A percentile compares a stretch with the other conserved stretches of the same genome.
Conservation (phyloP, 495 filamentous ascomycete species). For the Xanthoparmelia taractica region DNA sequence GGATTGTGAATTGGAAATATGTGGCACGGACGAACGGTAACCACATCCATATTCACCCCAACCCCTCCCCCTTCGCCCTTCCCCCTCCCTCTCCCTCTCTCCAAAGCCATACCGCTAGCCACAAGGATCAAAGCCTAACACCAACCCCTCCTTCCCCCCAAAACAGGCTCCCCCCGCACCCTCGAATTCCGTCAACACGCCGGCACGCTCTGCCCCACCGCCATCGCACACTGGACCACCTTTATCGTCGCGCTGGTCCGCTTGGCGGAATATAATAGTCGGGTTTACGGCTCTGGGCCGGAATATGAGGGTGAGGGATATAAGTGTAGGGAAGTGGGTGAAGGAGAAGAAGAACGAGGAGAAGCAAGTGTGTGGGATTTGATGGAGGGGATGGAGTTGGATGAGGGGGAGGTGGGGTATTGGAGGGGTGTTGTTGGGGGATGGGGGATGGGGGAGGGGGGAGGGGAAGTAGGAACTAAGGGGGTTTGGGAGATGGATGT, state of each 20-base stretch:
- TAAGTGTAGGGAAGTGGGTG: no score
- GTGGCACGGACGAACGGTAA: neutral
- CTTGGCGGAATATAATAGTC: constrained; percentile 13
- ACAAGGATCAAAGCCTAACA: neutral
- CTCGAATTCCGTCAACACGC: constrained; percentile 40
- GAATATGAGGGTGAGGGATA: neutral
- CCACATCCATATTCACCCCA: no score
- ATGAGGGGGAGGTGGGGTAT: neutral
- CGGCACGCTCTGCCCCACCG: constrained; percentile 31
- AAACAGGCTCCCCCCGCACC: constrained; percentile 4
- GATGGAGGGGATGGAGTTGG: neutral
- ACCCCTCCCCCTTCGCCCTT: neutral
- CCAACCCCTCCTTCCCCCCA: neutral
- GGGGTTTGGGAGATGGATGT: no score
- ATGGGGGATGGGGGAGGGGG: neutral
- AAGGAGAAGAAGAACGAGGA: neutral
- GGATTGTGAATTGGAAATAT: constrained; percentile 18
- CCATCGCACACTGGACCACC: constrained; percentile 28
- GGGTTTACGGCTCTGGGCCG: neutral
- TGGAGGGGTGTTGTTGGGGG: neutral
- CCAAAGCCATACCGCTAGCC: neutral
- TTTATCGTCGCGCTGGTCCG: constrained; percentile 30
- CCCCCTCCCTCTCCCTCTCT: neutral
- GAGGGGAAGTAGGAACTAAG: neutral
- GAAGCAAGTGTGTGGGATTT: neutral